Evolutionary conservation across 805 yeast species (phyloP).

Genomic region (Candida ascalaphidarum): DNA sequence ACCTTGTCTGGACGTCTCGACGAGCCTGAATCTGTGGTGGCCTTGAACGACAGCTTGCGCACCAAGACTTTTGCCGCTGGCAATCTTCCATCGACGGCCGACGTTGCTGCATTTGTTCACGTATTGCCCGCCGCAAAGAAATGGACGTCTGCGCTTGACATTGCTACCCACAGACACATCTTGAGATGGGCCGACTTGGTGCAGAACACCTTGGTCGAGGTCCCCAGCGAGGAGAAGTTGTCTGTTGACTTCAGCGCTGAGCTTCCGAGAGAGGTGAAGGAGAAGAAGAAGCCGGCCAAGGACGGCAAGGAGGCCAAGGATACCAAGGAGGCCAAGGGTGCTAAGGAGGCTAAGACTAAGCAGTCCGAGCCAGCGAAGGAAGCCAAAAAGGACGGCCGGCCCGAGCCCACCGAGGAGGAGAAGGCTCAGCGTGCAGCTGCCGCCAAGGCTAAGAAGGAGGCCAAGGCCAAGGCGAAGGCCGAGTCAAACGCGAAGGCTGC

Average conservation of each 20-base stretch:
- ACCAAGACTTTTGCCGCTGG: conserved; percentile 66
- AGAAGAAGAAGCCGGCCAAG: conserved; percentile 40
- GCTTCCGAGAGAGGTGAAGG: conserved; percentile 70
- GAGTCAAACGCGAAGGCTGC: conserved; percentile 37
- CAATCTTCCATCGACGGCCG: conserved; percentile 59
- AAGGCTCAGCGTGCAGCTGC: conserved; percentile 45
- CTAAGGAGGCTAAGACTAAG: conserved; percentile 18
- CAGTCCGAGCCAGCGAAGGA: conserved; percentile 6
- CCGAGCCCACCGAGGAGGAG: conserved; percentile 30
- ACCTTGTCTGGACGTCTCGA: conserved; percentile 57
- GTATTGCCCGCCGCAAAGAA: conserved; percentile 52
- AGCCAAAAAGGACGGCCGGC: conserved; percentile 8
- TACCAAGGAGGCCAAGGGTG: conserved; percentile 31
- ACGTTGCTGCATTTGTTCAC: conserved; percentile 58
- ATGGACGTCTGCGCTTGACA: conserved; percentile 46
- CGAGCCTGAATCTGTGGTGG: conserved; percentile 32
- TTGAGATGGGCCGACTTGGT: conserved; percentile 88
- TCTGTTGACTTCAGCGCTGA: conserved; percentile 50
- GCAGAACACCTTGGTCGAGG: conserved; percentile 56
- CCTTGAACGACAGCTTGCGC: conserved; percentile 65
- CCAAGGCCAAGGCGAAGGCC: conserved; percentile 55
- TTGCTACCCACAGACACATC: conserved; percentile 69
- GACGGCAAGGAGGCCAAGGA: conserved; percentile 15
- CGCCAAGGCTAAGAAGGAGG: conserved; percentile 54
- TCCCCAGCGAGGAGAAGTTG: conserved; percentile 47